Percentiles rank a stretch among this genome's conserved stretches.
Evolutionary conservation across 169 alveolate genomes (phyloP).

Genomic region (Pseudocohnilembus persalinus): DNA sequence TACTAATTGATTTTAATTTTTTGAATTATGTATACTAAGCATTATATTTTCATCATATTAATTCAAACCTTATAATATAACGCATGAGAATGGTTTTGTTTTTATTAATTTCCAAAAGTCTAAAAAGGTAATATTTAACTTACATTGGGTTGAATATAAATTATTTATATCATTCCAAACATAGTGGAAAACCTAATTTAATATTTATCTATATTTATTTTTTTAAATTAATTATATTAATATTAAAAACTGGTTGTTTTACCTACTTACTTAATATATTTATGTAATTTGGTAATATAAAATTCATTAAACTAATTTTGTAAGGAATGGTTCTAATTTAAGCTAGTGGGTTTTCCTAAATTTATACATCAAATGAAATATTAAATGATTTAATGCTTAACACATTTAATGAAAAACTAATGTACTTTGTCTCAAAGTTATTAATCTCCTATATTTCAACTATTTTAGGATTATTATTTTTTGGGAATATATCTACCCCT

Average conservation of each 20-base stretch:
- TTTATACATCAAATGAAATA: slow-evolving; percentile 3
- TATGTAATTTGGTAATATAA: slow-evolving; percentile 18
- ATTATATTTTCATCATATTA: not conserved
- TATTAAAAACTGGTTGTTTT: not conserved
- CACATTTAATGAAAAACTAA: slow-evolving; percentile 11
- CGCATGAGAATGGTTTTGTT: not conserved
- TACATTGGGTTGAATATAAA: not conserved
- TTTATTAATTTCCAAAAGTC: not conserved
- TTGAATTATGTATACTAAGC: not conserved
- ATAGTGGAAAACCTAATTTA: not conserved
- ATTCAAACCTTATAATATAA: slow-evolving; percentile 14
- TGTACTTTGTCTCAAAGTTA: slow-evolving; percentile 1
- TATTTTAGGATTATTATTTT: not conserved
- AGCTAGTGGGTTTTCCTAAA: not conserved
- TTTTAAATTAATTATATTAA: not conserved
- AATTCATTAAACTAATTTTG: slow-evolving; percentile 1
- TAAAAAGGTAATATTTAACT: not conserved
- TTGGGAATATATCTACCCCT: slow-evolving; percentile 8
- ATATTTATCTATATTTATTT: not conserved
- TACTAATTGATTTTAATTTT: not conserved
- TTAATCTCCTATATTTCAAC: slow-evolving; percentile 1
- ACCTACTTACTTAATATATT: slow-evolving; percentile 15
- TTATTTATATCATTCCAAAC: slow-evolving; percentile 9
- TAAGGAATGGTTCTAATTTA: slow-evolving; percentile 19
- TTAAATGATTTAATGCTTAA: not conserved